Conservation (phyloP, 108 stramenopile species). For the Mayamaea pseudoterrestris region DNA sequence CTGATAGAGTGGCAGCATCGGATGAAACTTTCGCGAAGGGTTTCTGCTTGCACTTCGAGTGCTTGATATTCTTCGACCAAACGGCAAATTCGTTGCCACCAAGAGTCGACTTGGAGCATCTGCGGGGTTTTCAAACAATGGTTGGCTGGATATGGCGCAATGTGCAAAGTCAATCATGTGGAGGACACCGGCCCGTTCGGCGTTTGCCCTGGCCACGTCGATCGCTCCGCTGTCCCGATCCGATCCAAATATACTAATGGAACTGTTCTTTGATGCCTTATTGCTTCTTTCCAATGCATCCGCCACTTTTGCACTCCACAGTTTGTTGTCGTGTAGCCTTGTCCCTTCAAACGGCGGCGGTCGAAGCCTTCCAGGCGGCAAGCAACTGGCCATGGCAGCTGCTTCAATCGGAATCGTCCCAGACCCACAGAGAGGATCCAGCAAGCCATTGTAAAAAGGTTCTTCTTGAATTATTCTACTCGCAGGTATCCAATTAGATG, state of each 20-base stretch:
- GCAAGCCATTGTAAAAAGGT: slow-evolving; percentile 7
- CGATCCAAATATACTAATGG: slow-evolving; percentile 18
- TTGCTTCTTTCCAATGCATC: not conserved
- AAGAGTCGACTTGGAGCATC: too few species aligned
- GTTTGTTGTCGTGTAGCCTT: slow-evolving; percentile 20
- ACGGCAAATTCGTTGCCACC: too few species aligned
- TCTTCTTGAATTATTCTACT: slow-evolving; percentile 3
- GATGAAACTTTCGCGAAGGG: too few species aligned
- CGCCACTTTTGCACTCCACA: slow-evolving; percentile 9
- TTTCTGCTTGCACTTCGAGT: too few species aligned
- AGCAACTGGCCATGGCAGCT: slow-evolving; percentile 34
- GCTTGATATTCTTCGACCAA: too few species aligned
- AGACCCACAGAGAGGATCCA: slow-evolving; percentile 77
- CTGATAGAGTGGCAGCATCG: too few species aligned
- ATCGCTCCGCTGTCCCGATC: slow-evolving; percentile 56
- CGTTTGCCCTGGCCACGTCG: slow-evolving; percentile 38
- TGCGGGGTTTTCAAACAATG: slow-evolving; percentile 13
- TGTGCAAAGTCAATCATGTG: slow-evolving; percentile 24
- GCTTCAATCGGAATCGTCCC: slow-evolving; percentile 72
- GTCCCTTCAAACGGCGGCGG: slow-evolving; percentile 42
- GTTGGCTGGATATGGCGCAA: slow-evolving; percentile 27
- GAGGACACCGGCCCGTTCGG: slow-evolving; percentile 46
- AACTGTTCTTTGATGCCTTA: not conserved
- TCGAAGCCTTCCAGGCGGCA: slow-evolving; percentile 56
- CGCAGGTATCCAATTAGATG: slow-evolving; percentile 35